phyloP scores from a whole-genome alignment of 306 rosid genomes.

The Trifolium subterraneum region DNA sequence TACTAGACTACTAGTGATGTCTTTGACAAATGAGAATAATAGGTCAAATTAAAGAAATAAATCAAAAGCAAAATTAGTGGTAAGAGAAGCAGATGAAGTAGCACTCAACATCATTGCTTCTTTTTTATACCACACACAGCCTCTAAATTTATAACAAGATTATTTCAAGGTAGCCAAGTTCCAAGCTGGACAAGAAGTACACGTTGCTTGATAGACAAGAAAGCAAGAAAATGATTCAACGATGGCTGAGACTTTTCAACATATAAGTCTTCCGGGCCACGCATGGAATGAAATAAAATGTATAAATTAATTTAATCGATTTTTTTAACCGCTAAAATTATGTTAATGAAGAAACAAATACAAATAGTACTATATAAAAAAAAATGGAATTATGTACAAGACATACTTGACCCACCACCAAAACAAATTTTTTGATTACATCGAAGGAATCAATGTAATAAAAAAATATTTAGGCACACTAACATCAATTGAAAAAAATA shows the following conservation, averaged over 20 bases:
- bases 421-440: too few relatives aligned
- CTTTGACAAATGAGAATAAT: neutral
- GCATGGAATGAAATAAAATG: neutral
- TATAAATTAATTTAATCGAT: too few relatives aligned
- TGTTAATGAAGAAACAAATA: too few relatives aligned
- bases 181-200: neutral
- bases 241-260: neutral
- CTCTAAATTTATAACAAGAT: constrained; percentile 6
- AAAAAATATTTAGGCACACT: too few relatives aligned
- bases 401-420: too few relatives aligned
- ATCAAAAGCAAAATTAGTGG: neutral
- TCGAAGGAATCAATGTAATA: too few relatives aligned
- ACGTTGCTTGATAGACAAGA: neutral
- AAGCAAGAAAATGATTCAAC: neutral
- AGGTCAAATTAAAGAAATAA: neutral
- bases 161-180: neutral
- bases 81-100: neutral
- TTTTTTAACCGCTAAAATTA: too few relatives aligned
- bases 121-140: neutral
- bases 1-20: neutral
- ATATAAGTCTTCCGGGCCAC: neutral
- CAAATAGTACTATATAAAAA: too few relatives aligned
- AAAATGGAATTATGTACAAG: too few relatives aligned
- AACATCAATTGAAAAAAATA: too few relatives aligned
- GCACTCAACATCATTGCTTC: neutral